phyloP scores from a whole-genome alignment of 208 protist genomes.

The Chromosphaera perkinsii region DNA sequence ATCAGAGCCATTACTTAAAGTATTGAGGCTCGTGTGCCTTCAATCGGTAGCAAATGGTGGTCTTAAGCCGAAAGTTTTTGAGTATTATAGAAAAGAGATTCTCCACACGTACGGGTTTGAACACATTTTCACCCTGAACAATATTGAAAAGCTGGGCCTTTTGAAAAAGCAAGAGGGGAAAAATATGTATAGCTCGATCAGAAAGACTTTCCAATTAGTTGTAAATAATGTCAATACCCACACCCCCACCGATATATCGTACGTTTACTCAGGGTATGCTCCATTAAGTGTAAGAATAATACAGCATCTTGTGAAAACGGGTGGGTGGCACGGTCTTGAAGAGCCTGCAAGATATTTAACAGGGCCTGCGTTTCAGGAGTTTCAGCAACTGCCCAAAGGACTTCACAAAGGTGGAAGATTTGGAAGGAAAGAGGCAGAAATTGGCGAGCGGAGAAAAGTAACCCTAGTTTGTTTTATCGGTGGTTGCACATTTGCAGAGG shows the following conservation, averaged over 20 bases:
- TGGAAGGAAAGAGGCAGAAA: background rate
- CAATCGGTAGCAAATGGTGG: constrained; percentile 21
- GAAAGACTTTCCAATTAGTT: constrained; percentile 21
- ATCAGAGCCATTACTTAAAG: background rate
- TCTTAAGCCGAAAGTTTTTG: constrained; percentile 15
- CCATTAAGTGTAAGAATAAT: constrained; percentile 30
- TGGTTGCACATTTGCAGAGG: constrained; percentile 24
- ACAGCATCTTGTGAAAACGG: background rate
- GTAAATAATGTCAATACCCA: constrained; percentile 26
- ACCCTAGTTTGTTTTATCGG: constrained; percentile 35
- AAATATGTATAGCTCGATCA: background rate
- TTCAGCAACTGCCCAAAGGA: background rate
- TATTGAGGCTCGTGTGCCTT: constrained; percentile 29
- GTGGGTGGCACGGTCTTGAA: constrained; percentile 4
- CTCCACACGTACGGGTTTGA: constrained; percentile 22
- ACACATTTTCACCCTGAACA: constrained; percentile 14
- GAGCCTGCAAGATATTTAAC: constrained; percentile 5
- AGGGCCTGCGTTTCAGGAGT: background rate
- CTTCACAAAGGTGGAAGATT: background rate
- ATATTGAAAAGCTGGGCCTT: constrained; percentile 8
- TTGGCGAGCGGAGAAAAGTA: constrained; percentile 11
- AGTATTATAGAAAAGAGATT: constrained; percentile 5
- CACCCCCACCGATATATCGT: constrained; percentile 14
- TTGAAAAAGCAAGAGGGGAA: background rate
- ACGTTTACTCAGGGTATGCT: constrained; percentile 31